Evolutionary conservation across 2,329 filamentous ascomycete species (phyloP), one percentile per base, ranked within the genome.

Genomic region (Raffaelea albimanens): DNA sequence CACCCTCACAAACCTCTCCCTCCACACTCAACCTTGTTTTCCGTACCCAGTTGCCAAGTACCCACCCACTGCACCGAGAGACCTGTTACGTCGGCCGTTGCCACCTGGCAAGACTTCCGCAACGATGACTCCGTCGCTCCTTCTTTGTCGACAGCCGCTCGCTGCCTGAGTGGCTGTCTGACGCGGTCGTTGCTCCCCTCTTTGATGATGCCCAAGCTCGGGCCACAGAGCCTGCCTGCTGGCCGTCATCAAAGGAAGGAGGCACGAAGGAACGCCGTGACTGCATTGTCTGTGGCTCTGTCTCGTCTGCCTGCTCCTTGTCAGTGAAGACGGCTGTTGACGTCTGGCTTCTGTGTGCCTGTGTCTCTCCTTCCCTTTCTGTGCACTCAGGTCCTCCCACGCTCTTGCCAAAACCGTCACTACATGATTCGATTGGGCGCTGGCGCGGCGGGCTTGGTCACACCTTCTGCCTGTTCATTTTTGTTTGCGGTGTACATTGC

Each of bases 401-500:
- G 13, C 25, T 29, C 25, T 29, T 29, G 13, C 25, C 25, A 7
- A 29, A 29, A 29, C 7, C 25, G 25, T 29, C 25, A 13, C 25
- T 29, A 29, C 25, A 7, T 13, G 7, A 29, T 13, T 29, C 25
- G 25, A 29, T 29, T 29, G 25, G 25, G 40, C 36, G 40, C 23
- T 38, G 36, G 25, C 31, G 10, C 25, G 43, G 18, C 16, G 31
- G n/a, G 29, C 13, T 36, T 23, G 25, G 45, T 38, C 45, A 23
- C 45, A 47, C 45, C 43, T 40, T 44, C 43, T 49, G 47, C 47
- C 43, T 49, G 34, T 49, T 40, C 47, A 40, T 44, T 40, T 21
- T 43, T 50, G 48, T 52, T 52, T 52, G 48, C 45, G 45, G 38
- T 40, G 48, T 54, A 52, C 50, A 45, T 50, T 21, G n/a, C 23